These are phyloP conservation scores for Globisporangium abappressorium DNA, from an alignment of 352 stramenopile species.

Conservation along the genomic window DNA sequence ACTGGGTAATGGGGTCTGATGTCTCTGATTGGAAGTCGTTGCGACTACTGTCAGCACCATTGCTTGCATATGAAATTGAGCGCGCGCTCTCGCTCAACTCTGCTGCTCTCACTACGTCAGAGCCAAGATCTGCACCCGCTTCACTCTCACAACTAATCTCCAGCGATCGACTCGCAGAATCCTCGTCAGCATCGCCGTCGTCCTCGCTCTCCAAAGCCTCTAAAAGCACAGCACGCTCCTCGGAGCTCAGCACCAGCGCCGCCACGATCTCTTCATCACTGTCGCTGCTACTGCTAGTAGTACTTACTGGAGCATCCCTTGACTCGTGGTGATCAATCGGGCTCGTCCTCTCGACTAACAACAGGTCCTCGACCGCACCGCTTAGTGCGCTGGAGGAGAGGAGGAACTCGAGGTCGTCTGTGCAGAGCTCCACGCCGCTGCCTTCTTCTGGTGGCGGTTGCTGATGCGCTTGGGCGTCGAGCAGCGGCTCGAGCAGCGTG, in stretches of 20 bases:
- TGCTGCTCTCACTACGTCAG: not conserved
- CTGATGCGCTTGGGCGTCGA: not conserved
- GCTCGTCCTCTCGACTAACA: not conserved
- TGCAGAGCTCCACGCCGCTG: not conserved
- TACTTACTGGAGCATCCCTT: too few relatives aligned
- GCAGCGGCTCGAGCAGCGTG: not conserved
- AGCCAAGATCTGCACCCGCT: too few relatives aligned
- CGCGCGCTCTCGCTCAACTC: not conserved
- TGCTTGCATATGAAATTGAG: too few relatives aligned
- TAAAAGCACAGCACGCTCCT: not conserved
- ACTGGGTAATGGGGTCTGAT: too few relatives aligned
- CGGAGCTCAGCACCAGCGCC: not conserved
- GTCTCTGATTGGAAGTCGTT: too few relatives aligned
- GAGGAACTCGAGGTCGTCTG: not conserved
- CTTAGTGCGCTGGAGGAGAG: not conserved
- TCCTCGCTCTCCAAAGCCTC: not conserved
- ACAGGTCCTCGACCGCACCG: not conserved
- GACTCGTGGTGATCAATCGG: not conserved
- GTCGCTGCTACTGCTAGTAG: too few relatives aligned
- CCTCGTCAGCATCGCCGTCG: not conserved
- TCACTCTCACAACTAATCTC: not conserved
- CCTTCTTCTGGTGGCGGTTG: not conserved
- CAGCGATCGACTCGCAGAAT: not conserved
- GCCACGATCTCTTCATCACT: not conserved
- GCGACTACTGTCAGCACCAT: too few relatives aligned